Base-by-base conservation (phyloP, 2,329 filamentous ascomycete genomes). In the Colletotrichum gloeosporioides region DNA sequence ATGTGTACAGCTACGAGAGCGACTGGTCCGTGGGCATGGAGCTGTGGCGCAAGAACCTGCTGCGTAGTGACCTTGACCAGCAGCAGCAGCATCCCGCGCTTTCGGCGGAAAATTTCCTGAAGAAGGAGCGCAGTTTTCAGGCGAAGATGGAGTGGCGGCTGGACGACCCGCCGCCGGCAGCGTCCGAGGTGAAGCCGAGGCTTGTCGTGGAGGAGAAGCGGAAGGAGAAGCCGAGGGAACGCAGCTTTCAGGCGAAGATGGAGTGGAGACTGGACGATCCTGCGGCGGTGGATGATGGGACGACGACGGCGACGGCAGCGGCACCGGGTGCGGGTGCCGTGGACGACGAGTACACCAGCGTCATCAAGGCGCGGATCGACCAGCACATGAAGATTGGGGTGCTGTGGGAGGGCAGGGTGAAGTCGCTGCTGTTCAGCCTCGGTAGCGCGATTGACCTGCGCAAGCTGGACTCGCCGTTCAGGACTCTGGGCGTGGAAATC, bases 1-100 rank as follows among this genome's bases (percentile, higher is more conserved):
- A 99, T 82, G 94, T 98, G 66, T 99, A 98, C 86, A 98, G 95
- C 83, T 99, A 98, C 87, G 97, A 99, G 87, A 98, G 95, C 82
- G 95, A 97, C 75, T 94, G 98, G 89, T 93, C 96, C 31, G 91
- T 99, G 29, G 97, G 97, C 16, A 95, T 95, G 87, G 97, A 99
- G 86, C 88, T 99, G 59, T 99, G 97, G 96, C 93, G 95, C 81
- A 93, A 92, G 80, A 88, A 71, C 29, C n/a, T 65, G 22, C n/a
- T 67, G 8, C 65, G 77, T 39, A 69, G 59, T 22, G 62, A 29
- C n/a, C 25, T 78, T 8, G 77, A 73, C 34, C 34, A 73, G 7
- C 44, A 49, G n/a, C 44, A n/a, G n/a, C 44, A 22, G 12, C 44
- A 49, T 4, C 44, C n/a, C 1, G 69, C 69, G 29, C 67, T 78